Base-by-base conservation (phyloP, 108 stramenopile species). In the Fragilariopsis cylindrus region DNA sequence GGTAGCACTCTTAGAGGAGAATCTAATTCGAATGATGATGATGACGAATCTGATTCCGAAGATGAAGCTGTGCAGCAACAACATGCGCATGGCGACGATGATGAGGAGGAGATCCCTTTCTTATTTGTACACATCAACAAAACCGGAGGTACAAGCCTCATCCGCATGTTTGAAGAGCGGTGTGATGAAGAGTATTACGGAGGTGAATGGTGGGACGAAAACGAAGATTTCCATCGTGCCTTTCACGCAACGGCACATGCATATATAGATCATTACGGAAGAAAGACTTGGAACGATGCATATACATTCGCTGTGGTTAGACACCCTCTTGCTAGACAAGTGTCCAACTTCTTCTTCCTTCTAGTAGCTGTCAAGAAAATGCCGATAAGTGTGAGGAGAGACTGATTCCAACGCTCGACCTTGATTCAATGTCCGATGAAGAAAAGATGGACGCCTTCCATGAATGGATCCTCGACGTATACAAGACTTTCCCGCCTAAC, bases 71-170 rank as follows among this genome's bases (percentile, higher is more conserved):
- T 30, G 30, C 30, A 30, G 30, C 30, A 30, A 30, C 30, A 45
- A 12, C 5, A 41, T 9, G 62, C 43, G 8, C 43, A 44, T 3
- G 62, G n/a, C 11, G 43, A 45, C 3, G 46, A 63, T 8, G 62
- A 63, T 4, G 62, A 63, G 7, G 62, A 13, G 6, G 1, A 15
- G 13, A 42, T 44, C 4, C 62, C 62, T 3, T 63, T 63, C 9
- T 45, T 63, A n/a, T 76, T 71, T 44, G 76, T 76, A 3, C 76
- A 76, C 65, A 70, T 76, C 13, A 70, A 70, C 43, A 76, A 76
- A 71, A 70, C 76, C 13, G 76, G 76, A 8, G 76, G 76, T 18
- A 48, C 64, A 5, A 60, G 58, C 46, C 48, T 72, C 47, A 52
- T 65, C 9, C 7, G 11, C 45, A 74, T 74, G 65, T 65, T 68